Conservation (phyloP, 352 stramenopile genomes). For the Pythium vanterpoolii region DNA sequence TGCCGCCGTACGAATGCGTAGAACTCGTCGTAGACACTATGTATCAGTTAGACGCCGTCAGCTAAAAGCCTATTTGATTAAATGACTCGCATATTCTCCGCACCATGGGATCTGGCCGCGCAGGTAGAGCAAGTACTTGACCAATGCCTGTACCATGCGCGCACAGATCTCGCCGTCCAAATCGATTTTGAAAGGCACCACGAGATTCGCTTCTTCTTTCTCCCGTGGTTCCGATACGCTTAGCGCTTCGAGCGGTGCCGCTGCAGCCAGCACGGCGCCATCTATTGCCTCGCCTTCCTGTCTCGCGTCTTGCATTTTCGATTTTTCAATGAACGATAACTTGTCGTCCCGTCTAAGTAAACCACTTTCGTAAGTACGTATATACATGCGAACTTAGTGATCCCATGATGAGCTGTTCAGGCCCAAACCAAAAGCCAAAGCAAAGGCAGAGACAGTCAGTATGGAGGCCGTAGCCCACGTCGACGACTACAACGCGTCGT, state of each 20-base stretch:
- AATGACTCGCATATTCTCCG: background rate
- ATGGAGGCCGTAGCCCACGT: slow-evolving; percentile 75
- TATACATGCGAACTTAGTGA: slow-evolving; percentile 1
- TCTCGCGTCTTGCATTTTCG: slow-evolving; percentile 4
- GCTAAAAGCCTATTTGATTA: background rate
- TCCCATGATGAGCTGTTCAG: background rate
- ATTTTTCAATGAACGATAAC: background rate
- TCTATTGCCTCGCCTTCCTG: background rate
- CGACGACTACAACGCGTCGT: slow-evolving; percentile 87
- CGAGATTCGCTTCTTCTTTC: slow-evolving; percentile 7
- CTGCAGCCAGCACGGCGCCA: background rate
- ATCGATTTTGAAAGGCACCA: slow-evolving; percentile 39
- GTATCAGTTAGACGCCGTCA: background rate
- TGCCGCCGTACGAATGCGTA: slow-evolving; percentile 22
- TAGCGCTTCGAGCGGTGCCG: background rate
- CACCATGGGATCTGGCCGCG: slow-evolving; percentile 69
- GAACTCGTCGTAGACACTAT: slow-evolving; percentile 54
- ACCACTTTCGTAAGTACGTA: background rate
- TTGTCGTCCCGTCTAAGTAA: slow-evolving; percentile 1
- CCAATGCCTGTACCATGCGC: slow-evolving; percentile 32
- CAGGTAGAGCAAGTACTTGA: slow-evolving; percentile 62
- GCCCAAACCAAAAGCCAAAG: background rate
- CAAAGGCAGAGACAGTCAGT: background rate
- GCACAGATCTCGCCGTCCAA: slow-evolving; percentile 43
- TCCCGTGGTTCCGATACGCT: background rate